Base-by-base conservation (phyloP, 2,329 filamentous ascomycete species). In the Exophiala lecanii-corni region DNA sequence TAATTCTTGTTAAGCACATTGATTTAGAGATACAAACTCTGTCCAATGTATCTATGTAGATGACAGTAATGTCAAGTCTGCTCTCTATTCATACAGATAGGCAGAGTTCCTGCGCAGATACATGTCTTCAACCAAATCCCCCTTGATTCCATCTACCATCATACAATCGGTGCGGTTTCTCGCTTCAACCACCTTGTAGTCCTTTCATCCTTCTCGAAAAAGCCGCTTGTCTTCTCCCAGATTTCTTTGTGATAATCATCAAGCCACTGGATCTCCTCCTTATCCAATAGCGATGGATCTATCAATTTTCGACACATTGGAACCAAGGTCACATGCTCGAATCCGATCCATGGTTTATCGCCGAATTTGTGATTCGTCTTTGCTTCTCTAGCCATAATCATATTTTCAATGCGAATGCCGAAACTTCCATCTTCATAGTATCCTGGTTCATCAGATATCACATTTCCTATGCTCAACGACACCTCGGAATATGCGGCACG, bases 361-460 rank as follows among this genome's bases (percentile, higher is more conserved):
- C 89, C 91, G 60, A 97, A 97, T 25, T 82, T 80, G 65, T 94
- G 78, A 49, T 82, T 82, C 3, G 91, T 95, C 65, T 89, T 74
- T n/a, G 85, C 83, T 62, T 96, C 89, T 54, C 79, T 84, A 20
- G 94, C 88, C 73, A 97, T 84, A 53, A 94, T 80, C 58, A 98
- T 81, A 63, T 98, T 98, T 67, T 98, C 92, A 58, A 96, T 96
- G 13, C 92, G 84, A 55, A 98, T 92, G 13, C 92, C 92, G 59
- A 94, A 98, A 28, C 81, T 81, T 36, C 89, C 91, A 57, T 98
- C 92, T 64, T 97, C 89, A 63, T 98, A 98, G 69, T 89, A 98
- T 20, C 92, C 92, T 2, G 92, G 92, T 65, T 98, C 89, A 58
- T 96, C 89, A 2, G 91, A 97, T 40, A 97, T 80, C 30, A 98